phyloP scores from a whole-genome alignment of 169 alveolate genomes.

The Eimeria maxima region DNA sequence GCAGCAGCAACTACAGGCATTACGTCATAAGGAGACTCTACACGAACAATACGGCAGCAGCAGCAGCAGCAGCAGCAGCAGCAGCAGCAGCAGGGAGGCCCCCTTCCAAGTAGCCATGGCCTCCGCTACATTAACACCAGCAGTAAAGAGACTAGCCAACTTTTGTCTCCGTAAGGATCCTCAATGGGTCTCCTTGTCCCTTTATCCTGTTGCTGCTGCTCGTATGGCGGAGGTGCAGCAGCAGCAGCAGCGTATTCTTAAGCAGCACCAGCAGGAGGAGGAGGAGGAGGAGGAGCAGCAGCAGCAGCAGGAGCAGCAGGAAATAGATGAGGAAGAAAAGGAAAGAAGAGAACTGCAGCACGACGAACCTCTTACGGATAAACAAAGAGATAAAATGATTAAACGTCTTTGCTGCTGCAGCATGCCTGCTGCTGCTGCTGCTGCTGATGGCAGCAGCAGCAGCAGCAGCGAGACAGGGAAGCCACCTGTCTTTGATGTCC shows the following conservation, averaged over 20 bases:
- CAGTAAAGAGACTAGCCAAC: constrained; percentile 75
- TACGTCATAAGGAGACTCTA: background rate
- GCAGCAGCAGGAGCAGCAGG: constrained; percentile 19
- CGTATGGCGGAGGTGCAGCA: constrained; percentile 22
- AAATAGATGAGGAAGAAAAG: background rate
- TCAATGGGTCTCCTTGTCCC: constrained; percentile 39
- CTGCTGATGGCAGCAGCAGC: background rate
- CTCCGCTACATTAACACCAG: constrained; percentile 79
- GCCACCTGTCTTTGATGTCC: constrained; percentile 17
- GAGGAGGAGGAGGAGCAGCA: no score
- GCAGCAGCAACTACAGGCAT: background rate
- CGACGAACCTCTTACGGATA: background rate
- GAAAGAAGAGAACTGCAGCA: no score
- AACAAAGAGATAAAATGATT: background rate
- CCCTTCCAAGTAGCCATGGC: constrained; percentile 73
- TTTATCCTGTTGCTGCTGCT: background rate
- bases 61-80: constrained; percentile 52
- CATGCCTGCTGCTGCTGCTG: constrained; percentile 50
- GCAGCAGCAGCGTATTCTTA: constrained; percentile 24
- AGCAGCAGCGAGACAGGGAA: constrained; percentile 22
- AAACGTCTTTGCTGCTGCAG: background rate
- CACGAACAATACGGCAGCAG: constrained; percentile 7
- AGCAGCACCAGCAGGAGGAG: no score
- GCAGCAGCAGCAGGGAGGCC: background rate
- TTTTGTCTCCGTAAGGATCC: constrained; percentile 72